Conservation (phyloP, 2,329 filamentous ascomycete species). For the Arthroderma sp. region DNA sequence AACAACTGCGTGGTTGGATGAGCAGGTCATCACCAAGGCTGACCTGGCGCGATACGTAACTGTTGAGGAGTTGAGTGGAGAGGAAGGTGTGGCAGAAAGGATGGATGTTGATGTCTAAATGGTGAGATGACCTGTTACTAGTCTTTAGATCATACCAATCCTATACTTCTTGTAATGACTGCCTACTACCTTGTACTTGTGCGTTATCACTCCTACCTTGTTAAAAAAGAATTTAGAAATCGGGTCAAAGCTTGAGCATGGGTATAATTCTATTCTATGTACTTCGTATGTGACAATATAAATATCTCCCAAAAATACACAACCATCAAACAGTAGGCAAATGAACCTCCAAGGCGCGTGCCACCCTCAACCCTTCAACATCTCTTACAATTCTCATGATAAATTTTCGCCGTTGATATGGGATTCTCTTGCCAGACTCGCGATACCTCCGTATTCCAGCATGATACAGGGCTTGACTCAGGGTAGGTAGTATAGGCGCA, state of each 20-base stretch:
- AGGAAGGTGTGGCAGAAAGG: conserved; percentile 51
- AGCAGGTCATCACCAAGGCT: conserved; percentile 90
- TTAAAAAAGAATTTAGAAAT: background rate
- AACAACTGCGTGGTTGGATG: conserved; percentile 90
- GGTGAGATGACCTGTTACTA: background rate
- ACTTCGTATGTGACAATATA: background rate
- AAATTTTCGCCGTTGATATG: conserved; percentile 29
- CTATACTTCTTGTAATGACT: background rate
- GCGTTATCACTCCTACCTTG: too few species aligned
- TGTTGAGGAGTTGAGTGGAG: conserved; percentile 68
- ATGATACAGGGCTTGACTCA: conserved; percentile 40
- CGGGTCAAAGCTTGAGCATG: background rate
- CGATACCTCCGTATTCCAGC: conserved; percentile 38
- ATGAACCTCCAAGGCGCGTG: conserved; percentile 15
- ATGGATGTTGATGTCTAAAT: conserved; percentile 50
- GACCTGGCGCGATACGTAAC: conserved; percentile 91
- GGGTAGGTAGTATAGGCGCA: conserved; percentile 32
- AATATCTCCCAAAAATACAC: background rate
- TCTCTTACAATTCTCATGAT: conserved; percentile 33
- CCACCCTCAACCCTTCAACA: conserved; percentile 34
- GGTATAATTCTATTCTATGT: background rate
- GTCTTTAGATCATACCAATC: background rate
- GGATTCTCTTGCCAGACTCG: conserved; percentile 25
- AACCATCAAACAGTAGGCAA: background rate
- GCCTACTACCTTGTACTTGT: too few species aligned